Evolutionary conservation across 2,329 filamentous ascomycete species (phyloP).

Genomic region (Fonsecaea nubica): DNA sequence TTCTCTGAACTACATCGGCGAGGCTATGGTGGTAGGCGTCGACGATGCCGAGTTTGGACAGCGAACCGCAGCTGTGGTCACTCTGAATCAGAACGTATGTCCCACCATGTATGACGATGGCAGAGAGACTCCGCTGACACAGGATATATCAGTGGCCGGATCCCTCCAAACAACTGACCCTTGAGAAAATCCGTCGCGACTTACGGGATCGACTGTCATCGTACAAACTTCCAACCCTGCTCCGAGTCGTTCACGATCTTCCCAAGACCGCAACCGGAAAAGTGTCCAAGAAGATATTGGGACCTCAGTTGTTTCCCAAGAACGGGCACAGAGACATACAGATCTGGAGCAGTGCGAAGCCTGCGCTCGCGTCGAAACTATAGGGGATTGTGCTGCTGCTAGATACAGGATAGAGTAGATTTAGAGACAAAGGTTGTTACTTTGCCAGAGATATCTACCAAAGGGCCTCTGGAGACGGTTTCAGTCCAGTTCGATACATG

Average conservation of each 20-base stretch:
- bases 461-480: too few relatives aligned
- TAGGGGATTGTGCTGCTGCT: not conserved
- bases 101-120: not conserved
- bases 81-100: conserved; percentile 13
- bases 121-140: too few relatives aligned
- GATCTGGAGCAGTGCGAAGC: not conserved
- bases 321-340: conserved; percentile 50
- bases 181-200: conserved; percentile 51
- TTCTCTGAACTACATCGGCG: conserved; percentile 51
- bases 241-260: conserved; percentile 52
- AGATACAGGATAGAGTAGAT: too few relatives aligned
- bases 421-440: too few relatives aligned
- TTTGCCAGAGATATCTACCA: too few relatives aligned
- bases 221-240: conserved; percentile 56
- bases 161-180: conserved; percentile 41
- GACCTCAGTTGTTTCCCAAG: conserved; percentile 47
- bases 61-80: conserved; percentile 52
- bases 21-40: conserved; percentile 57
- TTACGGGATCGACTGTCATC: conserved; percentile 50
- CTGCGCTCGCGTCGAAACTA: not conserved
- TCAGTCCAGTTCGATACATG: too few relatives aligned
- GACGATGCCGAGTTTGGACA: conserved; percentile 57
- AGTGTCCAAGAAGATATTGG: conserved; percentile 54
- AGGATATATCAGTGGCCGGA: not conserved
- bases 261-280: conserved; percentile 57